A percentile compares a stretch with the other conserved stretches of the same genome.
Conservation (phyloP, 1,284 basidiomycete genomes). For the Boletus semigastroideus region DNA sequence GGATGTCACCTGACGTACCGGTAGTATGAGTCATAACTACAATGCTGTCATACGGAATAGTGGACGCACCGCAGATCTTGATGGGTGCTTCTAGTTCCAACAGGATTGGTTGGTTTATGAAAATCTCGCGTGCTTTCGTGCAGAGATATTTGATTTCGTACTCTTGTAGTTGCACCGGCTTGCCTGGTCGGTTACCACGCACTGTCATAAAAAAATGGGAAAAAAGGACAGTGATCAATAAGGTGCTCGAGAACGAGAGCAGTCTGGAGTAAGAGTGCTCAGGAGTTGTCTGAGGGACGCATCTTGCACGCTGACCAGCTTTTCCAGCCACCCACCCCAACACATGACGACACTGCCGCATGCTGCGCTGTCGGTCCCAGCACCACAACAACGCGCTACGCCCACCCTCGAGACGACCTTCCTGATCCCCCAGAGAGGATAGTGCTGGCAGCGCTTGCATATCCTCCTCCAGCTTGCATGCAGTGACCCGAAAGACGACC, state of each 20-base stretch:
- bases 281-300: neutral
- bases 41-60: neutral
- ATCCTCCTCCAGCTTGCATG: conserved; percentile 3
- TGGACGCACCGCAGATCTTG: conserved; percentile 89
- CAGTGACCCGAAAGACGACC: conserved; percentile 16
- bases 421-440: neutral
- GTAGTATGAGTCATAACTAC: conserved; percentile 19
- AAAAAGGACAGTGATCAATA: conserved; percentile 20
- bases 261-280: conserved; percentile 1
- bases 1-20: conserved; percentile 74
- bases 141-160: conserved; percentile 97
- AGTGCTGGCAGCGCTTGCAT: neutral
- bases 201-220: conserved; percentile 48
- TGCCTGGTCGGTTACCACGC: conserved; percentile 91
- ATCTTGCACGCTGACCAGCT: conserved; percentile 2
- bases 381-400: conserved; percentile 4
- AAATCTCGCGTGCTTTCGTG: conserved; percentile 93
- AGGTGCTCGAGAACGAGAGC: conserved; percentile 1
- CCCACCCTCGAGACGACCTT: conserved; percentile 3
- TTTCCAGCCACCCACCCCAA: conserved; percentile 13
- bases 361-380: conserved; percentile 7
- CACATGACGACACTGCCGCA: conserved; percentile 20
- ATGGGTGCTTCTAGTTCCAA: conserved; percentile 94
- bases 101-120: conserved; percentile 94
- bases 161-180: conserved; percentile 91